A percentile compares a stretch with the other conserved stretches of the same genome.
Conservation (phyloP, 495 filamentous ascomycete species). For the Physcia stellaris region DNA sequence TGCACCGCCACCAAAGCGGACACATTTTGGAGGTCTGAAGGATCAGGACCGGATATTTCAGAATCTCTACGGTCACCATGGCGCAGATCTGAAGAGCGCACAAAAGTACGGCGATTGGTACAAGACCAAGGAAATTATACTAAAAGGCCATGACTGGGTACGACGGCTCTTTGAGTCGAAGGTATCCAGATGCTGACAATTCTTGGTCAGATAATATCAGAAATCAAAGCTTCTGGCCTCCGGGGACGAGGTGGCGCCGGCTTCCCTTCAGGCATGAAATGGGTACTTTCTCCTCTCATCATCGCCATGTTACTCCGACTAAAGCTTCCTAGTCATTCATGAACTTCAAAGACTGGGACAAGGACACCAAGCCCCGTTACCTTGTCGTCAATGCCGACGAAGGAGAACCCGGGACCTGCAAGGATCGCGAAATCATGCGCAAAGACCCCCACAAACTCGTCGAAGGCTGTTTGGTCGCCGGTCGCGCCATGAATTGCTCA, state of each 20-base stretch:
- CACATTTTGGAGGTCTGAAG: slow-evolving; percentile 66
- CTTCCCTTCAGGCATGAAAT: slow-evolving; percentile 97
- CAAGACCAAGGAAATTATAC: slow-evolving; percentile 94
- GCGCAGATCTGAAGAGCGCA: slow-evolving; percentile 78
- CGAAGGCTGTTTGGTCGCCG: slow-evolving; percentile 92
- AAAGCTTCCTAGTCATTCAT: slow-evolving; percentile 72
- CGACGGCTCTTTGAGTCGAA: slow-evolving; percentile 14
- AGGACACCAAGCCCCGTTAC: slow-evolving; percentile 90
- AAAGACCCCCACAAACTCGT: slow-evolving; percentile 98
- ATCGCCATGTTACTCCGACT: slow-evolving; percentile 5
- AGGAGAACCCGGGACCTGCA: slow-evolving; percentile 97
- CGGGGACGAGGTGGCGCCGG: slow-evolving; percentile 94
- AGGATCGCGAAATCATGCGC: slow-evolving; percentile 99
- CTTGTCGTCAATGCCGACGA: slow-evolving; percentile 97
- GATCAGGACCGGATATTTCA: slow-evolving; percentile 98
- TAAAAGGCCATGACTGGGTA: slow-evolving; percentile 96
- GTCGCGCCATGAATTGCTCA: slow-evolving; percentile 92
- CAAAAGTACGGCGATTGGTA: slow-evolving; percentile 99
- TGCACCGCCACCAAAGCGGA: slow-evolving; percentile 53
- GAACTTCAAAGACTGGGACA: slow-evolving; percentile 99
- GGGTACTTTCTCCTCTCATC: slow-evolving; percentile 41
- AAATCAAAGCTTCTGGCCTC: slow-evolving; percentile 91
- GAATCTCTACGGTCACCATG: slow-evolving; percentile 90
- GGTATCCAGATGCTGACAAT: slow-evolving; percentile 6
- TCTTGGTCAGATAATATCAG: slow-evolving; percentile 62